Conservation (phyloP, 306 rosid genomes). For the Hippophae rhamnoides region DNA sequence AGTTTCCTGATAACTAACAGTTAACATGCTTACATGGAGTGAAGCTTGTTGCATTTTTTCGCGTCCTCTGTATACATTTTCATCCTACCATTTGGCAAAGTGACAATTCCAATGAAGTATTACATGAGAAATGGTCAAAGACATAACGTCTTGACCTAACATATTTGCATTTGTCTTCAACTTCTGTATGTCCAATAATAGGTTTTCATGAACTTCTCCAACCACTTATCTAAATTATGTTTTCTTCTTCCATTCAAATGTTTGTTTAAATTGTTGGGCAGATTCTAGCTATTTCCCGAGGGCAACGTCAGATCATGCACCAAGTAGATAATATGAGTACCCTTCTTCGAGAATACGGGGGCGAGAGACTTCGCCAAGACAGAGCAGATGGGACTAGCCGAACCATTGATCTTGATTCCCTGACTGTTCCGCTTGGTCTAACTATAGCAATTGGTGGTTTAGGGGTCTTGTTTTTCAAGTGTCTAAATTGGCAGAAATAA, state of each 20-base stretch:
- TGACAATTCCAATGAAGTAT: too few species aligned
- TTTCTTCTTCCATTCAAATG: background rate
- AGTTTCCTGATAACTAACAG: too few species aligned
- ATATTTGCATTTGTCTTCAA: background rate
- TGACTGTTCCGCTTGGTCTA: slow-evolving; percentile 43
- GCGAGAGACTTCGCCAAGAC: slow-evolving; percentile 44
- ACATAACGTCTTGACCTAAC: too few species aligned
- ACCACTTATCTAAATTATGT: background rate
- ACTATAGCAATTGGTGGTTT: slow-evolving; percentile 63
- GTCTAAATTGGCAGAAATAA: slow-evolving; percentile 42
- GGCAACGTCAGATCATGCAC: slow-evolving; percentile 80
- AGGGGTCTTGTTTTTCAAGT: slow-evolving; percentile 52
- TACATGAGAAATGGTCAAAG: too few species aligned
- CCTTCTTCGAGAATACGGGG: slow-evolving; percentile 56
- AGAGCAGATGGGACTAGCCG: slow-evolving; percentile 36
- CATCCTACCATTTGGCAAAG: too few species aligned
- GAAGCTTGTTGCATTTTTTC: too few species aligned
- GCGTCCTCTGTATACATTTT: too few species aligned
- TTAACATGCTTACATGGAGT: too few species aligned
- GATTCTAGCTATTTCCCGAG: slow-evolving; percentile 57
- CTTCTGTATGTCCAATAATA: too few species aligned
- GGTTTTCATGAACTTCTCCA: background rate
- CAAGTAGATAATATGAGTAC: slow-evolving; percentile 72
- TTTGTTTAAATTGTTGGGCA: slow-evolving; percentile 9
- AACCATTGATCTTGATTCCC: slow-evolving; percentile 33